Percentiles rank a stretch among this genome's conserved stretches.
phyloP scores from a whole-genome alignment of 306 rosid species.

The Spatholobus suberectus region DNA sequence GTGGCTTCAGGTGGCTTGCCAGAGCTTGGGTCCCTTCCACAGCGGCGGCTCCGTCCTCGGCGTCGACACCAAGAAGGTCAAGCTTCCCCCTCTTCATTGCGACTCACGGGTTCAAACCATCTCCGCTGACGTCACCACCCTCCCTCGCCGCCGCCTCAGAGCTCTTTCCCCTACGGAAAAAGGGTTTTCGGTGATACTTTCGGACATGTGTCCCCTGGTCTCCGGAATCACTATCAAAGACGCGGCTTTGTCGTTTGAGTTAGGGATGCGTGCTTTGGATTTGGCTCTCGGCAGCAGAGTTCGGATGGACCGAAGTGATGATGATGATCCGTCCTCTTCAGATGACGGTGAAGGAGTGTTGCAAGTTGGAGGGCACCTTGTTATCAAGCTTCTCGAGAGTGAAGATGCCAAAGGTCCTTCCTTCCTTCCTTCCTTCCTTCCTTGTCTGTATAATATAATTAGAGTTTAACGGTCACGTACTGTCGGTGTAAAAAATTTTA shows the following conservation, averaged over 20 bases:
- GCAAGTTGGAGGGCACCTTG: slow-evolving; percentile 75
- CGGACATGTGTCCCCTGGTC: slow-evolving; percentile 89
- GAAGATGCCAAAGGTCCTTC: slow-evolving; percentile 80
- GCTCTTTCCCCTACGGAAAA: slow-evolving; percentile 71
- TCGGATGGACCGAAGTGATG: slow-evolving; percentile 37
- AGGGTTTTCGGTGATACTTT: slow-evolving; percentile 83
- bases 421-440: neutral
- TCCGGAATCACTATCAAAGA: slow-evolving; percentile 91
- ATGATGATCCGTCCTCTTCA: slow-evolving; percentile 17
- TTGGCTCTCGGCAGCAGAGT: slow-evolving; percentile 74
- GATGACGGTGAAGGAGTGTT: slow-evolving; percentile 57
- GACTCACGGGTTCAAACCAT: slow-evolving; percentile 81
- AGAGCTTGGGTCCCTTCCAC: slow-evolving; percentile 77
- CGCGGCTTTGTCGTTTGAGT: slow-evolving; percentile 77
- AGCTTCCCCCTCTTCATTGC: slow-evolving; percentile 77
- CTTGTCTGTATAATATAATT: too few relatives aligned
- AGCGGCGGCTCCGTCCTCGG: slow-evolving; percentile 81
- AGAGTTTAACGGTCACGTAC: too few relatives aligned
- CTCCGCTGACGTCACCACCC: slow-evolving; percentile 77
- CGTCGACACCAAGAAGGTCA: slow-evolving; percentile 89
- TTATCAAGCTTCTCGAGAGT: slow-evolving; percentile 88
- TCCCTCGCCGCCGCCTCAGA: slow-evolving; percentile 55
- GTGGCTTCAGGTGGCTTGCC: slow-evolving; percentile 97
- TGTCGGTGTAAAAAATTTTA: too few relatives aligned
- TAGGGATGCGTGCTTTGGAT: slow-evolving; percentile 83